Evolutionary conservation across 2,329 filamentous ascomycete genomes (phyloP).

Genomic region (Escovopsis sp.): DNA sequence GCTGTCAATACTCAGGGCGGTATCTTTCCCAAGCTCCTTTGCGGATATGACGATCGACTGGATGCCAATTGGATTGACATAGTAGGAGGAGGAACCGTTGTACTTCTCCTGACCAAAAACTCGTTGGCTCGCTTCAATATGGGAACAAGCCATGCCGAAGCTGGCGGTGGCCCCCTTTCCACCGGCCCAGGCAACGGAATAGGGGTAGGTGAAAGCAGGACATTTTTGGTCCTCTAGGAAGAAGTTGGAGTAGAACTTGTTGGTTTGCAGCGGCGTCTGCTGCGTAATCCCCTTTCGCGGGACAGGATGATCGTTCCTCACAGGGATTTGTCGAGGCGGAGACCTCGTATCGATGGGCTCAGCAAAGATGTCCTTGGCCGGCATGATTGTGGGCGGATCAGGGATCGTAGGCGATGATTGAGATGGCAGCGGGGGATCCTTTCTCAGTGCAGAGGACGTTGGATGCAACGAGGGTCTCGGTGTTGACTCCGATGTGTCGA

Average conservation of each 20-base stretch:
- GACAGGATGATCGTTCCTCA: constrained; percentile 42
- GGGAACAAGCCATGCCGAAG: constrained; percentile 66
- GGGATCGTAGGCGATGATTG: neutral
- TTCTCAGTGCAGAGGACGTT: too few relatives aligned
- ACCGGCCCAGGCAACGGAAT: constrained; percentile 52
- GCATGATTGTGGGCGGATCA: constrained; percentile 9
- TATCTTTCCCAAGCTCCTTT: constrained; percentile 48
- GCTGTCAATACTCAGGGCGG: constrained; percentile 37
- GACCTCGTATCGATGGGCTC: constrained; percentile 36
- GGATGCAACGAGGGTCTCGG: neutral
- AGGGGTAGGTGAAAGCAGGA: constrained; percentile 61
- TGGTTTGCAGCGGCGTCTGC: constrained; percentile 46
- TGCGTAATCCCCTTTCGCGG: constrained; percentile 34
- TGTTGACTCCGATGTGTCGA: neutral
- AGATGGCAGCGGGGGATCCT: neutral
- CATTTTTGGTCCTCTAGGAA: constrained; percentile 58
- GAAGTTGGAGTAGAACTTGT: constrained; percentile 72
- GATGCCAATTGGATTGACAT: constrained; percentile 66
- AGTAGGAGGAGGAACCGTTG: constrained; percentile 51
- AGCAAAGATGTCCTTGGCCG: constrained; percentile 36
- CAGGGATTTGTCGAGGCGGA: constrained; percentile 32
- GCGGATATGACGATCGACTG: constrained; percentile 73
- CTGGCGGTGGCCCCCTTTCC: constrained; percentile 47
- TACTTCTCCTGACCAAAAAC: constrained; percentile 45
- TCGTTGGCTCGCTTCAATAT: constrained; percentile 52